Base-by-base conservation (phyloP, 345 rosid species). In the Toxicodendron radicans region DNA sequence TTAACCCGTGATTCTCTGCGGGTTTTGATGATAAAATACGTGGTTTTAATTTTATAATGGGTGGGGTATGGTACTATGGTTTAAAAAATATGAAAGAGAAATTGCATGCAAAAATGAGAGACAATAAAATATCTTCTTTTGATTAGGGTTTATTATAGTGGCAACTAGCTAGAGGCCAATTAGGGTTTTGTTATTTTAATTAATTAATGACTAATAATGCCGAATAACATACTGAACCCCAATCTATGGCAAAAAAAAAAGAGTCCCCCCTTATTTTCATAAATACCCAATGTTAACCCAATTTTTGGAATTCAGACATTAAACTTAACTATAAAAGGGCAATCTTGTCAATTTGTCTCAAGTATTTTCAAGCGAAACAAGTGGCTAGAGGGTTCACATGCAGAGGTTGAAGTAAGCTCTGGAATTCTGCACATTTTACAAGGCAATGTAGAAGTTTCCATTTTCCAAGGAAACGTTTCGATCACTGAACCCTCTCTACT, bases 1-100 rank as follows among this genome's bases (percentile, higher is more conserved):
- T 21, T 64, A 59, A 51, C 54, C 79, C 79, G 53, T 75, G 78
- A 78, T 82, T 83, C 74, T 62, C 73, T 79, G 75, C 80, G 75
- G 78, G 17, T 65, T 76, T 75, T 57, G 8, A 43, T 72, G 57
- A 64, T 46, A 18, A 68, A 66, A 10, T 11, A 30, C 23, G n/a
- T 16, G 24, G 18, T 62, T 68, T 60, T 32, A n/a, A 14, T 18
- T n/a, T n/a, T n/a, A n/a, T n/a, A 48, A 46, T 17, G 5, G 57
- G 67, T 14, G 54, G 72, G 76, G 68, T 24, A 41, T 5, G 51
- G 3, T 9, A n/a, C n/a, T n/a, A n/a, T n/a, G n/a, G n/a, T 18
- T 17, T 38, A 13, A 41, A 13, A 41, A 21, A 54, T 7, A 54
- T 4, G 38, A 20, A 23, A 16, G 24, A 20, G 17, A 52, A 8